Conservation (phyloP, 2,329 filamentous ascomycete species). For the Verticillium tricorpus region DNA sequence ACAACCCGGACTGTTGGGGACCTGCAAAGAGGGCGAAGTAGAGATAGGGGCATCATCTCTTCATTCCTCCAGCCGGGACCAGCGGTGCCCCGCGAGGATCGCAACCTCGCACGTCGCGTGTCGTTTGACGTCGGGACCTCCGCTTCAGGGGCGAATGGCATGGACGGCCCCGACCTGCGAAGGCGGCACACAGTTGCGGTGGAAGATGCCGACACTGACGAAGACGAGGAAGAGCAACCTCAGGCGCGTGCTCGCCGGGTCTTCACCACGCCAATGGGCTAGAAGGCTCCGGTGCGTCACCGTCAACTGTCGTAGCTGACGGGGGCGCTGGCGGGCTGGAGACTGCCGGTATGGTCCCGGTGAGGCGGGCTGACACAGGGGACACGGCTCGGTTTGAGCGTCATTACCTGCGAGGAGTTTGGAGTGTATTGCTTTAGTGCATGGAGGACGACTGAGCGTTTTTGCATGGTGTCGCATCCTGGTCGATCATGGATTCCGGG, state of each 20-base stretch:
- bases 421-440: neutral
- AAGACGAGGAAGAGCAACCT: neutral
- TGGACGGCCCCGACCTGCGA: conserved; percentile 5
- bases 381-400: neutral
- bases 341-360: conserved; percentile 1
- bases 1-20: conserved; percentile 14
- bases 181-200: conserved; percentile 9
- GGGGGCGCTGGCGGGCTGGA: neutral
- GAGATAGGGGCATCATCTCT: conserved; percentile 37
- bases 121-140: conserved; percentile 6
- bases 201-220: conserved; percentile 8
- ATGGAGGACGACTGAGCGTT: neutral
- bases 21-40: conserved; percentile 28
- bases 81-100: conserved; percentile 24
- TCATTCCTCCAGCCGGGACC: conserved; percentile 47
- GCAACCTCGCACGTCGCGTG: conserved; percentile 4
- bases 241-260: conserved; percentile 5
- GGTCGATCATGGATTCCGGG: neutral
- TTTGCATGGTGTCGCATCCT: neutral
- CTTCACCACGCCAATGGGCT: conserved; percentile 9
- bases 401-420: conserved; percentile 4
- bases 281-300: neutral
- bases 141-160: neutral
- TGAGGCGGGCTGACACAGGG: neutral
- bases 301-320: neutral